Conservation (phyloP, 2,329 filamentous ascomycete species). For the Talaromyces sp. region DNA sequence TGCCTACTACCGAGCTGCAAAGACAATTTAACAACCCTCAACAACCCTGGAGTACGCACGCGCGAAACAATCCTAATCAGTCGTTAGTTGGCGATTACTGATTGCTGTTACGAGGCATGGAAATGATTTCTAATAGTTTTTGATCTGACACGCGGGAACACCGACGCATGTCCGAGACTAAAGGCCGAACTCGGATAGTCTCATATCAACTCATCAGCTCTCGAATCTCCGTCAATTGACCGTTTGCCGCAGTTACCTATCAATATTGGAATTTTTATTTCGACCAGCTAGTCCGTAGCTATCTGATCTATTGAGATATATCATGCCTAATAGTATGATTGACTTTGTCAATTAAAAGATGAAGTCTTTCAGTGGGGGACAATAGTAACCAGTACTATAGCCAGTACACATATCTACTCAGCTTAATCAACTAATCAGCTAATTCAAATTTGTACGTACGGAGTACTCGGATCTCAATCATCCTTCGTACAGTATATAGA, state of each 20-base stretch:
- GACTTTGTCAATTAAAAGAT: not conserved
- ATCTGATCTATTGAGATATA: not conserved
- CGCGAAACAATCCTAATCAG: not conserved
- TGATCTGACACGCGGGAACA: not conserved
- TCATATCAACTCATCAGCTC: not conserved
- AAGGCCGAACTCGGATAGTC: not conserved
- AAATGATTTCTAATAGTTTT: not conserved
- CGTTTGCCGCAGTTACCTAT: conserved; percentile 8
- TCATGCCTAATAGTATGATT: not conserved
- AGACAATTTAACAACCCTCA: not conserved
- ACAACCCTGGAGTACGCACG: not conserved
- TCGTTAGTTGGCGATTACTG: not conserved
- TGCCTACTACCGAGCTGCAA: not conserved
- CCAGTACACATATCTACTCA: not conserved
- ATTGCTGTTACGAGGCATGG: not conserved
- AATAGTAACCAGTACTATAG: not conserved
- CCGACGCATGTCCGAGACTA: not conserved
- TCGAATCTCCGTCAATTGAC: not conserved
- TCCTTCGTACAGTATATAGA: not conserved
- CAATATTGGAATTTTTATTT: not conserved
- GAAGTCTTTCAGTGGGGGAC: not conserved
- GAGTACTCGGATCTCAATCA: not conserved
- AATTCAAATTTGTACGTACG: not conserved
- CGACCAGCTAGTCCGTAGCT: not conserved
- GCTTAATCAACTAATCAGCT: not conserved